Conservation (phyloP, 1,284 basidiomycete genomes). For the Vanrija pseudolonga region DNA sequence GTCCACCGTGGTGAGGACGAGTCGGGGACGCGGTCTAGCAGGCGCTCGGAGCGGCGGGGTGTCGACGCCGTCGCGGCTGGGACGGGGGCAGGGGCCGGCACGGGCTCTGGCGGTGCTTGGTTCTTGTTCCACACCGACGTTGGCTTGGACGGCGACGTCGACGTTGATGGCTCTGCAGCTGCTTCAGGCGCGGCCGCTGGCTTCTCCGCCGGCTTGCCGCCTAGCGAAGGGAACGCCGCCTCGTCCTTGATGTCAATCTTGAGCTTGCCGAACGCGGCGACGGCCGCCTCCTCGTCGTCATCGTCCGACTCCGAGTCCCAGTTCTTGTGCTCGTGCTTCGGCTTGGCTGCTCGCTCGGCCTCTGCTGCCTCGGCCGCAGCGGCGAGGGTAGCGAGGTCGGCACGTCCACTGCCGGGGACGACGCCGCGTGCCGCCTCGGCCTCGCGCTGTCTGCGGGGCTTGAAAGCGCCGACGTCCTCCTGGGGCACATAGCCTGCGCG, state of each 20-base stretch:
- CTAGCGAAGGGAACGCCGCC: conserved; percentile 21
- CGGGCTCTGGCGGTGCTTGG: not conserved
- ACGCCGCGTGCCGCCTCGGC: conserved; percentile 54
- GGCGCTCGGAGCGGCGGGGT: not conserved
- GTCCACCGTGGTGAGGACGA: not conserved
- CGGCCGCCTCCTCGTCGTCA: conserved; percentile 23
- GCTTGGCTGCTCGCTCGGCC: conserved; percentile 14
- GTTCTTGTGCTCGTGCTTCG: conserved; percentile 37
- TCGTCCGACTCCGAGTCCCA: conserved; percentile 34
- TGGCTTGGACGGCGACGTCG: not conserved
- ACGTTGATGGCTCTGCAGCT: not conserved
- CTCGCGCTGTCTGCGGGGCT: conserved; percentile 67
- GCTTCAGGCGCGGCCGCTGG: not conserved
- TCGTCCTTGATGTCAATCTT: conserved; percentile 9
- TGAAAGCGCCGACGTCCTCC: conserved; percentile 83
- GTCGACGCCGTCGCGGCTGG: not conserved
- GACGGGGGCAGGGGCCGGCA: not conserved
- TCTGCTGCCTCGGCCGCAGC: not conserved
- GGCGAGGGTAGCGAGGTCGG: not conserved
- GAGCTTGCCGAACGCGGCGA: conserved; percentile 24
- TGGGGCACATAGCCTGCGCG: conserved; percentile 91
- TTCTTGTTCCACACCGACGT: conserved; percentile 2
- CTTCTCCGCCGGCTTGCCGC: conserved; percentile 3
- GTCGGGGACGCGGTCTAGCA: not conserved
- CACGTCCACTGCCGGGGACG: conserved; percentile 30